These are phyloP conservation scores for Henckelia pumila DNA, from an alignment of 257 asterid genomes.

Conservation along the genomic window DNA sequence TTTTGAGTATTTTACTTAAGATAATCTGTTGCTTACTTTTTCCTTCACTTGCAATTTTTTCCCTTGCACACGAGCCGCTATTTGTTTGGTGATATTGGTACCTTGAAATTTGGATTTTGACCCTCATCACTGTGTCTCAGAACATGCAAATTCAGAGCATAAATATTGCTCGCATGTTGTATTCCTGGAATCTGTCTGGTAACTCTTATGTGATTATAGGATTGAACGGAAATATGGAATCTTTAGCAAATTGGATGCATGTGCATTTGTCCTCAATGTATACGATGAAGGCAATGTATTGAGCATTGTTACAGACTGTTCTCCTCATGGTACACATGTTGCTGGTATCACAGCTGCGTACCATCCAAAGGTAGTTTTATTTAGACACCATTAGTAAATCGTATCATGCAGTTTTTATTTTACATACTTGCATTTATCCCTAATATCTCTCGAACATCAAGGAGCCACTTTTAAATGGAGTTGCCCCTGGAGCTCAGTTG, in stretches of 20 bases:
- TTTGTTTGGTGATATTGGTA: constrained; percentile 12
- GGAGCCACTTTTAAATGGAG: constrained; percentile 97
- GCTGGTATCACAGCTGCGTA: constrained; percentile 96
- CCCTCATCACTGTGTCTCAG: not conserved
- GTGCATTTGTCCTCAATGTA: constrained; percentile 70
- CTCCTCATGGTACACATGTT: constrained; percentile 99
- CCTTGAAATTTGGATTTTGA: not conserved
- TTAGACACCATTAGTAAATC: constrained; percentile 17
- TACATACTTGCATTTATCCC: constrained; percentile 17
- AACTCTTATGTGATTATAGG: constrained; percentile 46
- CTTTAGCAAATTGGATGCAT: constrained; percentile 92
- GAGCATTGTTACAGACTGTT: constrained; percentile 91
- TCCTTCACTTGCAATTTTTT: not conserved
- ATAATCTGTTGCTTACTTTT: not conserved
- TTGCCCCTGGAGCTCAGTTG: constrained; percentile 99
- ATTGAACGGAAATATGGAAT: constrained; percentile 78
- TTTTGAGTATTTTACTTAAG: constrained; percentile 5
- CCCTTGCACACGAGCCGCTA: not conserved
- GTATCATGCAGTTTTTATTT: constrained; percentile 9
- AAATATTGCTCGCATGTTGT: constrained; percentile 11
- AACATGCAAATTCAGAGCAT: not conserved
- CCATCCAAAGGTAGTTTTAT: constrained; percentile 66
- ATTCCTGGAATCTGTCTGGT: constrained; percentile 17
- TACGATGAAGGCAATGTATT: constrained; percentile 76
- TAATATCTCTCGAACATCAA: constrained; percentile 31